phyloP scores from a whole-genome alignment of 345 rosid species.

The Psidium friedrichsthalianum region DNA sequence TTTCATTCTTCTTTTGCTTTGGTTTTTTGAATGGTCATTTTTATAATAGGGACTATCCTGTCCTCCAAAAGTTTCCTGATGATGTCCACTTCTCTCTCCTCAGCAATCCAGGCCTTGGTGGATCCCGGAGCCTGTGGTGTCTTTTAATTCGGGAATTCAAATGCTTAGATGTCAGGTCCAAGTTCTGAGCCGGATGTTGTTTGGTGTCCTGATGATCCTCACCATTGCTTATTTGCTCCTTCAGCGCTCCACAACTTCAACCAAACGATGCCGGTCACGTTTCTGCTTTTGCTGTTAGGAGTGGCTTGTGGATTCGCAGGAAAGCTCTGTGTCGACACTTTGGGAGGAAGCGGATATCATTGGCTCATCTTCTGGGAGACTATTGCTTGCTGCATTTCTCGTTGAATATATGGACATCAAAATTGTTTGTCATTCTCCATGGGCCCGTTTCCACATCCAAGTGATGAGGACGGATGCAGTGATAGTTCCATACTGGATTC shows the following conservation, averaged over 20 bases:
- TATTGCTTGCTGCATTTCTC: conserved; percentile 61
- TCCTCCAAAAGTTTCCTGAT: not conserved
- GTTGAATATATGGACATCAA: conserved; percentile 28
- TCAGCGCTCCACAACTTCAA: conserved; percentile 45
- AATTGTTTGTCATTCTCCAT: conserved; percentile 32
- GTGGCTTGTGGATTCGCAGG: conserved; percentile 58
- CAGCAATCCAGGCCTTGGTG: conserved; percentile 69
- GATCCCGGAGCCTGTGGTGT: conserved; percentile 43
- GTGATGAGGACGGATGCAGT: conserved; percentile 1
- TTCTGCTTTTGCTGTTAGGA: conserved; percentile 61
- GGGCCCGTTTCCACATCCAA: conserved; percentile 35
- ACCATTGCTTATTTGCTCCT: conserved; percentile 39
- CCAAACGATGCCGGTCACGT: conserved; percentile 65
- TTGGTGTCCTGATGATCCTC: conserved; percentile 56
- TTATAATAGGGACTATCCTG: not conserved
- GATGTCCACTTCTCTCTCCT: not conserved
- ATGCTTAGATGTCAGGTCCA: conserved; percentile 41
- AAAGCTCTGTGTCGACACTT: conserved; percentile 68
- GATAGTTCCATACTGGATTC: conserved; percentile 49
- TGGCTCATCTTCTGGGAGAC: conserved; percentile 77
- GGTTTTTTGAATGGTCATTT: not conserved
- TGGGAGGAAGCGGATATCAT: conserved; percentile 63
- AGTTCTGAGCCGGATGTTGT: conserved; percentile 52
- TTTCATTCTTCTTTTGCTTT: not conserved
- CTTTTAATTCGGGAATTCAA: conserved; percentile 36